Conservation (phyloP, 2,329 filamentous ascomycete species). For the Acrodontium crateriforme region DNA sequence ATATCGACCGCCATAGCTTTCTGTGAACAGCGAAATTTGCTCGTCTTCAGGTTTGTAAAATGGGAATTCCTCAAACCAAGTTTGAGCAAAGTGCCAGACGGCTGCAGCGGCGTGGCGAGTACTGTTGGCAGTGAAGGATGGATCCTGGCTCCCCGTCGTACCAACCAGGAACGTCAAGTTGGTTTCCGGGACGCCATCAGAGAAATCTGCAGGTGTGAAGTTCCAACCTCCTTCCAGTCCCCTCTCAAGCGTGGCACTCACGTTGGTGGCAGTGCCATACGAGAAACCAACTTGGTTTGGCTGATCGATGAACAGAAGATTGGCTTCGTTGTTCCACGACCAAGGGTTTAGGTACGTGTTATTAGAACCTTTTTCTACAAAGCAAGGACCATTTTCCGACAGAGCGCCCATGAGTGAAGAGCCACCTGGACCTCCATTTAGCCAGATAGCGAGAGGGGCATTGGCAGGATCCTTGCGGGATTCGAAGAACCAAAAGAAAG, state of each 20-base stretch:
- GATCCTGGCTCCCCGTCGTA: constrained; percentile 45
- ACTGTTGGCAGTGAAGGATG: constrained; percentile 15
- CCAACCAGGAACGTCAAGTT: constrained; percentile 29
- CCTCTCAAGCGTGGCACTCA: constrained; percentile 12
- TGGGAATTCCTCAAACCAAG: constrained; percentile 27
- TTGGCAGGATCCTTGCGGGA: constrained; percentile 38
- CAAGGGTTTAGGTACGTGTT: constrained; percentile 39
- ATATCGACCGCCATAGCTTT: constrained; percentile 53
- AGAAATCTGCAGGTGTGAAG: constrained; percentile 12
- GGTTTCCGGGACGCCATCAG: constrained; percentile 23
- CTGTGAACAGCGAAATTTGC: constrained; percentile 49
- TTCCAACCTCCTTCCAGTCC: constrained; percentile 2
- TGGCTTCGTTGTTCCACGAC: constrained; percentile 47
- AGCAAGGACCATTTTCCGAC: constrained; percentile 41
- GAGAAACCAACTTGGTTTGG: constrained; percentile 44
- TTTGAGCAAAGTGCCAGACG: constrained; percentile 51
- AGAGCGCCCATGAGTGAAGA: constrained; percentile 37
- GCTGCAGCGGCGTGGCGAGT: constrained; percentile 25
- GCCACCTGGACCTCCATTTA: constrained; percentile 45
- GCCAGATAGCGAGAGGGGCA: constrained; percentile 44
- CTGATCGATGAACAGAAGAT: constrained; percentile 51
- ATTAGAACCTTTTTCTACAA: constrained; percentile 39
- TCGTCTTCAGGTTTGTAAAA: constrained; percentile 31
- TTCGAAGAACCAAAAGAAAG: constrained; percentile 51
- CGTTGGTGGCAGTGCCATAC: constrained; percentile 29